Percentiles rank a stretch among this genome's conserved stretches.
Conservation (phyloP, 2,329 filamentous ascomycete species). For the Diplocarpon rosae region DNA sequence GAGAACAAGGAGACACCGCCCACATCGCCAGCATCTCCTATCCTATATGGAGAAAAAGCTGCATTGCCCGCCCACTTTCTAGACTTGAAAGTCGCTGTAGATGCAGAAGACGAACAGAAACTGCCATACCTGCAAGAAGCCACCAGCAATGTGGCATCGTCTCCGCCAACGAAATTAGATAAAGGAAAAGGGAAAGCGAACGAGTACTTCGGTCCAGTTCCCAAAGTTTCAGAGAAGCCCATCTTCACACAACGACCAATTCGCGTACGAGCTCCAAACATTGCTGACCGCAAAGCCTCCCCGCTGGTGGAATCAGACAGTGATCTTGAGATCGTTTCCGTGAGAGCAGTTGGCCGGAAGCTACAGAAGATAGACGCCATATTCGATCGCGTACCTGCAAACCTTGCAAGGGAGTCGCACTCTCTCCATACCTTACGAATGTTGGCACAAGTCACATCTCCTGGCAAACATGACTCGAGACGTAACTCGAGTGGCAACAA, state of each 20-base stretch:
- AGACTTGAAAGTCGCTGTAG: neutral
- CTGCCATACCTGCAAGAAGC: constrained; percentile 15
- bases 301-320: constrained; percentile 34
- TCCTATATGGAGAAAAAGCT: constrained; percentile 25
- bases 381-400: constrained; percentile 58
- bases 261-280: constrained; percentile 31
- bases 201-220: constrained; percentile 20
- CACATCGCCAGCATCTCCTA: constrained; percentile 49
- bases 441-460: constrained; percentile 62
- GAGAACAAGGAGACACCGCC: constrained; percentile 55
- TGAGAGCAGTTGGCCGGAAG: constrained; percentile 28
- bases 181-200: constrained; percentile 52
- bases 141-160: constrained; percentile 10
- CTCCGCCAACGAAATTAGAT: constrained; percentile 28
- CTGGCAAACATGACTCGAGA: constrained; percentile 38
- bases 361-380: constrained; percentile 44
- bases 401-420: constrained; percentile 49
- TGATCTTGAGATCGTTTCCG: constrained; percentile 30
- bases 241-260: constrained; percentile 25
- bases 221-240: constrained; percentile 13
- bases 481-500: constrained; percentile 31
- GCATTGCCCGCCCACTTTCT: constrained; percentile 1
- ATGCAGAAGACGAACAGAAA: constrained; percentile 4
- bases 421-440: constrained; percentile 59
- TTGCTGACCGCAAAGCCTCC: constrained; percentile 28